phyloP scores from a whole-genome alignment of 2,329 filamentous ascomycete species.

The Pseudogymnoascus sp. region DNA sequence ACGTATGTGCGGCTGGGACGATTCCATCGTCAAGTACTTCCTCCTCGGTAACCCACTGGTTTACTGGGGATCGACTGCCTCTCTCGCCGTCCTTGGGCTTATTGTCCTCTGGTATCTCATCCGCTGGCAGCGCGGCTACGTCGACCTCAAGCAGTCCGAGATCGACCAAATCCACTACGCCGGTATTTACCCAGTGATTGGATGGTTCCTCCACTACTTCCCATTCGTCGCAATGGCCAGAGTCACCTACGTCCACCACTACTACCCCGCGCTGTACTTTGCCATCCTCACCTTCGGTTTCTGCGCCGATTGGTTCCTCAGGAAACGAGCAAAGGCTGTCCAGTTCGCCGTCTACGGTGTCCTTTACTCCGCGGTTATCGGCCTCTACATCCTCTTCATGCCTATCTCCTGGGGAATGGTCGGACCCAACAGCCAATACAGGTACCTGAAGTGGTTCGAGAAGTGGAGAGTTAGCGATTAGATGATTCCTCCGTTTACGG shows the following conservation, averaged over 20 bases:
- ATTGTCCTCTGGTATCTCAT: conserved; percentile 77
- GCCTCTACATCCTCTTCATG: conserved; percentile 82
- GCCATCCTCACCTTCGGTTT: conserved; percentile 87
- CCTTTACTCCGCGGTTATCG: conserved; percentile 67
- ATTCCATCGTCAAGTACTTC: conserved; percentile 95
- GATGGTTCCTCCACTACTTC: conserved; percentile 94
- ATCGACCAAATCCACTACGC: conserved; percentile 94
- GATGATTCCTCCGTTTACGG: neutral
- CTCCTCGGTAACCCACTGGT: conserved; percentile 92
- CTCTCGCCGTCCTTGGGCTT: conserved; percentile 63
- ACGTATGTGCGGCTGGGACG: conserved; percentile 98
- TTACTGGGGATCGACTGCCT: conserved; percentile 87
- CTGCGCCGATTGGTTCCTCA: conserved; percentile 73
- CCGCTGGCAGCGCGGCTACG: conserved; percentile 92
- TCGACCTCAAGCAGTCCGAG: conserved; percentile 68
- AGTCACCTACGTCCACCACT: conserved; percentile 98
- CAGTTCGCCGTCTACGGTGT: conserved; percentile 63
- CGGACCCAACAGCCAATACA: conserved; percentile 73
- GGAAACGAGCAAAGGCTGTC: conserved; percentile 53
- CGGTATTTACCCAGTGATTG: conserved; percentile 80
- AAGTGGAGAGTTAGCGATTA: conserved; percentile 52
- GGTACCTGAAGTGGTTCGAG: conserved; percentile 88
- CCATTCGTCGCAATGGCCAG: conserved; percentile 96
- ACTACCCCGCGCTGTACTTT: conserved; percentile 97
- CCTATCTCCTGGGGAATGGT: conserved; percentile 96